Evolutionary conservation across 1,284 basidiomycete genomes (phyloP), one percentile per base, ranked within the genome.

Genomic region (Schizopora paradoxa): DNA sequence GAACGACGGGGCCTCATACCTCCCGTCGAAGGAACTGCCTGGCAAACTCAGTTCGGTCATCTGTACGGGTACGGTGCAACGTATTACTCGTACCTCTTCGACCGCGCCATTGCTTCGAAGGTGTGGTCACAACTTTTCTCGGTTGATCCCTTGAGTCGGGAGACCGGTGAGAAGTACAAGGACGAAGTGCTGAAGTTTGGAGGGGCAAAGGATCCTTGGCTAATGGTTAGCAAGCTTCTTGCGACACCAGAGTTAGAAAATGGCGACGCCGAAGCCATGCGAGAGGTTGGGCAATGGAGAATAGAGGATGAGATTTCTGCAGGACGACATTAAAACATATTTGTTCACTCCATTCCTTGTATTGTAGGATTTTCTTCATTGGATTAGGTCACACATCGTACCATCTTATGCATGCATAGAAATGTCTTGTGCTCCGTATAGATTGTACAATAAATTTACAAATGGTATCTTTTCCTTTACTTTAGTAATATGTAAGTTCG

Each of bases 61-160:
- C 68, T 99, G 5, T 95, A 91, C 58, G 93, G 94, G 1, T 99
- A 99, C 58, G 94, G 95, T 5, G 91, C 94, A 6, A 96, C 91
- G 1, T 99, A 99, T 66, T 99, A 99, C 61, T 93, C 91, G 11
- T 99, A 99, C 63, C 73, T 98, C 5, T 92, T 99, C 55, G 96
- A 98, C 58, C 79, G 94, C 3, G 92, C 92, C 2, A 96, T 99
- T 50, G 95, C 96, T 0, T 87, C 88, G 8, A 78, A 87, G 29
- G 82, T 98, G 1, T 99, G 91, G 87, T 65, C 70, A 8, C 73
- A 81, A 14, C 69, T 96, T 0, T 98, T 99, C 58, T 67, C 68
- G 1, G 51, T 53, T 1, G 69, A 83, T 35, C 86, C 87, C 0
- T 62, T 92, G 14, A 72, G 73, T 49, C 67, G 81, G 23, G 74